Evolutionary conservation across 257 asterid species (phyloP).

Genomic region (Jacaranda copaia): DNA sequence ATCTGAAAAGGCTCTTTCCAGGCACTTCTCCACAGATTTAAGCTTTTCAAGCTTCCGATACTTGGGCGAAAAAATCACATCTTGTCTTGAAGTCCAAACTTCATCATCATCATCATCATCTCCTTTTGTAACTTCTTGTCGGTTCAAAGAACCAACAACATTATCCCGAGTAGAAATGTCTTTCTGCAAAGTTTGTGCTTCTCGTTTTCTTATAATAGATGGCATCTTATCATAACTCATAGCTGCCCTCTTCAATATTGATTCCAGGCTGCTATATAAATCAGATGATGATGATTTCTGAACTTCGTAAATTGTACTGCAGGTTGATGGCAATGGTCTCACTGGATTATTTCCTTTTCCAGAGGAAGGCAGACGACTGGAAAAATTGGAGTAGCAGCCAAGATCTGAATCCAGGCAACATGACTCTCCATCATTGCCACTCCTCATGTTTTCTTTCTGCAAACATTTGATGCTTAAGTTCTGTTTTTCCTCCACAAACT

Average conservation of each 20-base stretch:
- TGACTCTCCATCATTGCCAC: slow-evolving; percentile 3
- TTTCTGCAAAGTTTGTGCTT: slow-evolving; percentile 5
- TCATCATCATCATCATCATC: slow-evolving; percentile 23
- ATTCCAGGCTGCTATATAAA: slow-evolving; percentile 21
- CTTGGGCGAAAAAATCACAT: slow-evolving; percentile 20
- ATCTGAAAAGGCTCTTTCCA: slow-evolving; percentile 38
- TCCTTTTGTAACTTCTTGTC: neutral
- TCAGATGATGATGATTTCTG: slow-evolving; percentile 13
- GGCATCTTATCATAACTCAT: slow-evolving; percentile 42
- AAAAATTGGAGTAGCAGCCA: slow-evolving; percentile 16
- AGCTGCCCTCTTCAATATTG: slow-evolving; percentile 45
- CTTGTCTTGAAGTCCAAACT: neutral
- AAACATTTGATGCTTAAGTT: neutral
- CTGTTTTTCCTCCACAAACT: slow-evolving; percentile 11
- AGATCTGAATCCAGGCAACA: slow-evolving; percentile 27
- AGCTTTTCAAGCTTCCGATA: slow-evolving; percentile 34
- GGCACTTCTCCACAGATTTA: slow-evolving; percentile 38
- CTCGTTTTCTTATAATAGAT: slow-evolving; percentile 52
- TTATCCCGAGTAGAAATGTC: slow-evolving; percentile 12
- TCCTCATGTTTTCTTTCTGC: neutral
- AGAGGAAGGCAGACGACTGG: slow-evolving; percentile 6
- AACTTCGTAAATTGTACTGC: neutral
- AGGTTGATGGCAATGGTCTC: slow-evolving; percentile 6
- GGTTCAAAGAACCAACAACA: neutral
- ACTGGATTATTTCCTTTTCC: slow-evolving; percentile 15